A percentile compares a stretch with the other conserved stretches of the same genome.
Evolutionary conservation across 2,329 filamentous ascomycete species (phyloP).

Genomic region (Talaromyces sp.): DNA sequence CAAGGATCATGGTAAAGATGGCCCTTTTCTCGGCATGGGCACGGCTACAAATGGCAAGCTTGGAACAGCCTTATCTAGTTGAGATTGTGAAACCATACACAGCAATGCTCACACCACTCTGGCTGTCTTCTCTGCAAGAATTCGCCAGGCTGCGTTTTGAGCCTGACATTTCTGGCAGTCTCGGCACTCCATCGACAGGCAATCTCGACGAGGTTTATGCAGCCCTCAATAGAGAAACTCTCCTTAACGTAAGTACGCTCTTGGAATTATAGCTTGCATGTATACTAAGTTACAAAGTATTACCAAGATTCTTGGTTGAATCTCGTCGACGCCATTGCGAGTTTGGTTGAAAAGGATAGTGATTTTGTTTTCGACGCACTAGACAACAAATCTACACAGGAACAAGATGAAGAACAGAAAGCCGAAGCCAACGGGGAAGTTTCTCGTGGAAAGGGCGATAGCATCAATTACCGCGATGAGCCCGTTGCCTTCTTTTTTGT

Average conservation of each 20-base stretch:
- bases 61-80: slow-evolving; percentile 81
- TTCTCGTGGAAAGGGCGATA: slow-evolving; percentile 55
- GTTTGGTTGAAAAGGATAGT: slow-evolving; percentile 94
- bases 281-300: slow-evolving; percentile 49
- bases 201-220: slow-evolving; percentile 93
- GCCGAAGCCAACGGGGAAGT: slow-evolving; percentile 14
- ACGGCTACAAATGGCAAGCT: slow-evolving; percentile 89
- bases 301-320: slow-evolving; percentile 98
- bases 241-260: slow-evolving; percentile 57
- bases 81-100: slow-evolving; percentile 89
- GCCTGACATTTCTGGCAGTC: slow-evolving; percentile 89
- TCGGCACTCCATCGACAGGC: slow-evolving; percentile 75
- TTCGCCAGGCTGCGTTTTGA: slow-evolving; percentile 92
- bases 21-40: slow-evolving; percentile 96
- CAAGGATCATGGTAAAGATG: slow-evolving; percentile 98
- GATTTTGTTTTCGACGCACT: slow-evolving; percentile 96
- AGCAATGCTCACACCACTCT: slow-evolving; percentile 81
- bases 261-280: background rate
- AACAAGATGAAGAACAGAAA: slow-evolving; percentile 17
- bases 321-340: slow-evolving; percentile 93
- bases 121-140: slow-evolving; percentile 88
- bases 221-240: slow-evolving; percentile 86
- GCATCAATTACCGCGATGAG: slow-evolving; percentile 97
- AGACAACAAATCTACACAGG: slow-evolving; percentile 64
- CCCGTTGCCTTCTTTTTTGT: slow-evolving; percentile 99